Conservation (phyloP, 371 early-diverging fungal genomes). For the Globomyces sp. region DNA sequence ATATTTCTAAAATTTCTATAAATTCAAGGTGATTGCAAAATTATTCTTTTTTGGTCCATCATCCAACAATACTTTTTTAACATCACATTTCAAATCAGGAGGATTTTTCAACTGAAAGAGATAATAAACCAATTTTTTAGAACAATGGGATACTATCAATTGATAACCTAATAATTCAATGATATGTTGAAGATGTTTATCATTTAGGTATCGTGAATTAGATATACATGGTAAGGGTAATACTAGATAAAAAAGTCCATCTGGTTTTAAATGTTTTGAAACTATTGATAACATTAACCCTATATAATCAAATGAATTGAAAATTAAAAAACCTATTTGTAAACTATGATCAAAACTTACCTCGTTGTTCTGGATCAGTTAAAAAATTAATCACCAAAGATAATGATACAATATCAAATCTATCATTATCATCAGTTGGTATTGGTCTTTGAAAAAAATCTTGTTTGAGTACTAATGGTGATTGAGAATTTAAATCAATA, state of each 20-base stretch:
- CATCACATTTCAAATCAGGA: constrained; percentile 7
- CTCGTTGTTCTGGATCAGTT: constrained; percentile 72
- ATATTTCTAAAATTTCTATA: not conserved
- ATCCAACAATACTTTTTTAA: constrained; percentile 52
- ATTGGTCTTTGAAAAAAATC: constrained; percentile 75
- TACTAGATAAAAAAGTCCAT: constrained; percentile 71
- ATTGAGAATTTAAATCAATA: constrained; percentile 87
- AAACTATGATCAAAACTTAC: constrained; percentile 33
- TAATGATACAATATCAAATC: constrained; percentile 78
- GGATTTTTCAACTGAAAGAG: constrained; percentile 45
- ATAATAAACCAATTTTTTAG: constrained; percentile 75
- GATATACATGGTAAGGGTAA: constrained; percentile 78
- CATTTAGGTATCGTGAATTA: constrained; percentile 84
- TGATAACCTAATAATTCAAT: constrained; percentile 62
- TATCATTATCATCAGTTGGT: constrained; percentile 33
- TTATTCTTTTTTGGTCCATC: constrained; percentile 65
- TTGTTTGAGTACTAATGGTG: constrained; percentile 63
- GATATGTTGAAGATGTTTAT: constrained; percentile 63
- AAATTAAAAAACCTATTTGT: not conserved
- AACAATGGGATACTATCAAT: constrained; percentile 61
- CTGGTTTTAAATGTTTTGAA: constrained; percentile 28
- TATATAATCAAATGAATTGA: too few species aligned
- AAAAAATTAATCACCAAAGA: constrained; percentile 90
- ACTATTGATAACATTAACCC: constrained; percentile 19
- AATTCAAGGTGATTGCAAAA: constrained; percentile 58